Base-by-base conservation (phyloP, 2,329 filamentous ascomycete genomes). In the Bipolaris oryzae region DNA sequence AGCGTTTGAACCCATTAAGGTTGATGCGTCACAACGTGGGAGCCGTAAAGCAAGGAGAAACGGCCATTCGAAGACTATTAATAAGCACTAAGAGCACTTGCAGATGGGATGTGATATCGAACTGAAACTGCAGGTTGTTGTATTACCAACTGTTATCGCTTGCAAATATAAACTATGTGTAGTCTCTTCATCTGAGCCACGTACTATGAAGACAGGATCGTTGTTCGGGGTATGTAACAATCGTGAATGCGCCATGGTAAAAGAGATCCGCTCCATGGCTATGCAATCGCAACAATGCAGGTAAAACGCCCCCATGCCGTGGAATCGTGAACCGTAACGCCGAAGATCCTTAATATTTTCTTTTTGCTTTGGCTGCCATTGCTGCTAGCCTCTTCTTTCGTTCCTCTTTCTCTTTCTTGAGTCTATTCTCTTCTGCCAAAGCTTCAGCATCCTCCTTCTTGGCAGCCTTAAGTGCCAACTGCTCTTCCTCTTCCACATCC, bases 401-500 rank as follows among this genome's bases (percentile, higher is more conserved):
- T 57, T 74, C 74, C 47, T 72, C 70, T 50, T 77, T 77, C 56
- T 71, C 62, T 5, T 64, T 63, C 59, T 73, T 73, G 44, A 72
- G 59, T 28, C 73, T 66, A 34, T 78, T 72, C 62, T 78, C 88
- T 39, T 89, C 82, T 2, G 80, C 81, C 64, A 89, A 78, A 57
- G 89, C 86, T 63, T 85, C 79, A 16, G 84, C 79, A 66, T 93
- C 90, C 71, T 93, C 90, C 44, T 82, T 82, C 42, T 84, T 84
- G 21, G 89, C 90, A 52, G 83, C 80, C 28, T 79, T 76, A 57
- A 88, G 83, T 2, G 89, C 88, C 47, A 78, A 71, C 44, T 81
- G 78, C 72, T 94, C 90, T 73, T 94, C 90, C 34, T 83, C 79
- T 58, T 92, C 89, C 50, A 93, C 85, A 64, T 92, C 89, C 58